Percentiles rank a stretch among this genome's conserved stretches.
phyloP scores from a whole-genome alignment of 257 asterid genomes.

The Nemophila menziesii region DNA sequence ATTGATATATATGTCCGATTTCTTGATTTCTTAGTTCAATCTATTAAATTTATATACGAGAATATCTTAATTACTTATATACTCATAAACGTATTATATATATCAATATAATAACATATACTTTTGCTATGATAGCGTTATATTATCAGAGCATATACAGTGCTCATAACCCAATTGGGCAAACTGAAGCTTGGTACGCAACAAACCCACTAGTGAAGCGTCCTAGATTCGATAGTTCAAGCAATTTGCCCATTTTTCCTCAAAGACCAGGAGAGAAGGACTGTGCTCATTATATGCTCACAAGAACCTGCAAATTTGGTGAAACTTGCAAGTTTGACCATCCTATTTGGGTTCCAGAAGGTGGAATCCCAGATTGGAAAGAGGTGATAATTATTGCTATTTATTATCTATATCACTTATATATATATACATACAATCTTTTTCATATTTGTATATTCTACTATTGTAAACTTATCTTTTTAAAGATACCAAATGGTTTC shows the following conservation, averaged over 20 bases:
- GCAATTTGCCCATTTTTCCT: constrained; percentile 92
- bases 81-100: too few relatives aligned
- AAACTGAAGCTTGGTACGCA: constrained; percentile 90
- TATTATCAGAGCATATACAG: constrained; percentile 77
- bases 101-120: constrained; percentile 27
- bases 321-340: constrained; percentile 99
- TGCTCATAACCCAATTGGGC: constrained; percentile 79
- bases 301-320: constrained; percentile 97
- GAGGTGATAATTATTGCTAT: constrained; percentile 83
- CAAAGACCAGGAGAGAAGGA: constrained; percentile 99
- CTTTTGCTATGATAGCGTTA: constrained; percentile 52
- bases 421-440: not conserved
- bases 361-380: constrained; percentile 99
- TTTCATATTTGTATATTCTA: not conserved
- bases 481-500: not conserved
- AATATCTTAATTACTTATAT: constrained; percentile 10
- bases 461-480: not conserved
- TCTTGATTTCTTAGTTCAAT: not conserved
- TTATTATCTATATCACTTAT: constrained; percentile 22
- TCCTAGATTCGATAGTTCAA: constrained; percentile 80
- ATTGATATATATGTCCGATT: too few relatives aligned
- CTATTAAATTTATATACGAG: not conserved
- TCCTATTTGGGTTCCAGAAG: constrained; percentile 99
- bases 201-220: constrained; percentile 88
- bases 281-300: constrained; percentile 98